phyloP scores from a whole-genome alignment of 2,329 filamentous ascomycete genomes.

The Xylaria sp. region DNA sequence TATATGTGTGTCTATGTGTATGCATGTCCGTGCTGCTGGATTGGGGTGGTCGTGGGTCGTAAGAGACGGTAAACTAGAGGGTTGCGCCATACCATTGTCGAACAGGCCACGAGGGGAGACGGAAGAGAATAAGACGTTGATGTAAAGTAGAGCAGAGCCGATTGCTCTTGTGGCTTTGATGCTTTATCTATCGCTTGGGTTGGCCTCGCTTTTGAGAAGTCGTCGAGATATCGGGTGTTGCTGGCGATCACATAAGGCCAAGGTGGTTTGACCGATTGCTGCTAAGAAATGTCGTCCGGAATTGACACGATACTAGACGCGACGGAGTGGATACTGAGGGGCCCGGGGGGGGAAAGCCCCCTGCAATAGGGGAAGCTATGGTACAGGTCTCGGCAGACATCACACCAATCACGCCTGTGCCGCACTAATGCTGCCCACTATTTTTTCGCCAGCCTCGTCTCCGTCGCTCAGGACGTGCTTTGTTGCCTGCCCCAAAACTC shows the following conservation, averaged over 20 bases:
- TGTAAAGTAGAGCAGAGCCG: not conserved
- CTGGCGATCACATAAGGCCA: not conserved
- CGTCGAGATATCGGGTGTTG: conserved; percentile 1
- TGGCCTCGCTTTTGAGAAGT: too few relatives aligned
- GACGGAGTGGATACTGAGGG: conserved; percentile 20
- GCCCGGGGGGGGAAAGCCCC: not conserved
- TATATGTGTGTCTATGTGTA: not conserved
- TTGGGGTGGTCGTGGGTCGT: not conserved
- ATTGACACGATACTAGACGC: conserved; percentile 24
- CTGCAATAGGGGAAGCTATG: not conserved
- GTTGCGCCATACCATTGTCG: conserved; percentile 19
- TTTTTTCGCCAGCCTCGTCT: conserved; percentile 27
- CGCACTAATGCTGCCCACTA: not conserved
- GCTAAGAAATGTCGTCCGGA: conserved; percentile 11
- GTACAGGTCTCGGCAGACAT: too few relatives aligned
- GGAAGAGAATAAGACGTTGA: not conserved
- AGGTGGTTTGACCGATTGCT: conserved; percentile 1
- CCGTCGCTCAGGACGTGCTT: not conserved
- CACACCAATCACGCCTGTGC: not conserved
- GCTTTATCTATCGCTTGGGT: too few relatives aligned
- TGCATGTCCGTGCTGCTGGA: not conserved
- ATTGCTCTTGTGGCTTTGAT: not conserved
- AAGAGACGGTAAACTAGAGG: not conserved
- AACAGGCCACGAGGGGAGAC: not conserved
- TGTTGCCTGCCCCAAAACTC: not conserved